Conservation (phyloP, 139 green algal species). For the Ostreobium quekettii region DNA sequence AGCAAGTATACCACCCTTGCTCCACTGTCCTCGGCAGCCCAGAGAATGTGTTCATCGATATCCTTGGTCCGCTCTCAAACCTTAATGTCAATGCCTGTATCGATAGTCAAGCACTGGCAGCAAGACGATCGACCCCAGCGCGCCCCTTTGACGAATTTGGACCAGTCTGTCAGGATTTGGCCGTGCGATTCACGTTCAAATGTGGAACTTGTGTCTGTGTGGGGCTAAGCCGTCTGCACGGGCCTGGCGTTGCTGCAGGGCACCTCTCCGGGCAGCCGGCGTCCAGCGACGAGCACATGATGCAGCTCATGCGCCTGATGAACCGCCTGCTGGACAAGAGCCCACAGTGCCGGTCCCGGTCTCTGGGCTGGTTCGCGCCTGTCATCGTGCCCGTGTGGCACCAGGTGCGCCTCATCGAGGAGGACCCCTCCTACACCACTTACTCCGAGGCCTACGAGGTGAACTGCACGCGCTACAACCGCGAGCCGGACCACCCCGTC, state of each 20-base stretch:
- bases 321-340: slow-evolving; percentile 78
- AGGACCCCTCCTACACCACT: slow-evolving; percentile 70
- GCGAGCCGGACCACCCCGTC: slow-evolving; percentile 86
- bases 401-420: slow-evolving; percentile 83
- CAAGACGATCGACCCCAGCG: too few species aligned
- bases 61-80: too few species aligned
- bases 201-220: too few species aligned
- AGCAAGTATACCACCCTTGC: too few species aligned
- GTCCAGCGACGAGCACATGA: slow-evolving; percentile 64
- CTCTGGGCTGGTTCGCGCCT: slow-evolving; percentile 71
- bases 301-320: slow-evolving; percentile 49
- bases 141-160: too few species aligned
- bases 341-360: slow-evolving; percentile 50
- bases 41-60: too few species aligned
- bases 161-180: too few species aligned
- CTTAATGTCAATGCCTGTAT: too few species aligned
- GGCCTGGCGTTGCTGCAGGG: not conserved
- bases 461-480: slow-evolving; percentile 81
- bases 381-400: slow-evolving; percentile 71
- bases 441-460: slow-evolving; percentile 89
- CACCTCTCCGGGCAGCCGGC: slow-evolving; percentile 7
- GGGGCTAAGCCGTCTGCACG: not conserved
- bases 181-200: too few species aligned
- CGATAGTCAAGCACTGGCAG: too few species aligned
- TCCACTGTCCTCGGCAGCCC: too few species aligned